These are phyloP conservation scores for Scenedesmus sp. DNA, from an alignment of 163 green algal species.

Conservation along the genomic window DNA sequence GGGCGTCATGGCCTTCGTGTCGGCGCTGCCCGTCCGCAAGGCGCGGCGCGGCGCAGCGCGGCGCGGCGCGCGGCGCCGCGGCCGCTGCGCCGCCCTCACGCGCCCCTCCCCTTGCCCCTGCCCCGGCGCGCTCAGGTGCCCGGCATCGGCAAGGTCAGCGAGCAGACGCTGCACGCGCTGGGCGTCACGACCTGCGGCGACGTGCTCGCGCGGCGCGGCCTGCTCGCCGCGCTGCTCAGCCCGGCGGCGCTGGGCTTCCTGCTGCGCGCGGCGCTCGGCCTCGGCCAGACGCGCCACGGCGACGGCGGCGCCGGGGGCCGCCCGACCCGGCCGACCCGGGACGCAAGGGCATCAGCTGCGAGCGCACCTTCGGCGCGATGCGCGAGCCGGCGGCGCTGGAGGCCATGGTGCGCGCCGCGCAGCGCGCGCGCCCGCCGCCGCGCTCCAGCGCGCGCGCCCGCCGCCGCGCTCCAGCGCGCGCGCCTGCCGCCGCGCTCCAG, in stretches of 20 bases:
- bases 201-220: conserved; percentile 68
- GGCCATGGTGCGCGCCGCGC: conserved; percentile 56
- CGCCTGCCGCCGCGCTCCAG: not conserved
- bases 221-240: conserved; percentile 82
- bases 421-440: too few relatives aligned
- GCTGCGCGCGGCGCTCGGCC: conserved; percentile 51
- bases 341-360: conserved; percentile 84
- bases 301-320: not conserved
- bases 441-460: too few relatives aligned
- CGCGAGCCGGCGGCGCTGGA: conserved; percentile 56
- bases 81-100: not conserved
- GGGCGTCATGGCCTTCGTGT: conserved; percentile 80
- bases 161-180: conserved; percentile 66
- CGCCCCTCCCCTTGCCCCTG: not conserved
- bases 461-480: not conserved
- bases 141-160: conserved; percentile 87
- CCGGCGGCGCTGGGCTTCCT: conserved; percentile 57
- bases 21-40: conserved; percentile 80
- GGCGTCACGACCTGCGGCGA: conserved; percentile 76
- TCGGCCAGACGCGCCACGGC: conserved; percentile 59
- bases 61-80: not conserved
- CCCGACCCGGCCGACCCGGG: conserved; percentile 51
- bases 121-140: conserved; percentile 63
- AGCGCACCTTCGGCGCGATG: conserved; percentile 83
- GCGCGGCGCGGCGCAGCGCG: conserved; percentile 17